Evolutionary conservation across 2,329 filamentous ascomycete genomes (phyloP), one percentile per base, ranked within the genome.

Genomic region (Claviceps humidiphila): DNA sequence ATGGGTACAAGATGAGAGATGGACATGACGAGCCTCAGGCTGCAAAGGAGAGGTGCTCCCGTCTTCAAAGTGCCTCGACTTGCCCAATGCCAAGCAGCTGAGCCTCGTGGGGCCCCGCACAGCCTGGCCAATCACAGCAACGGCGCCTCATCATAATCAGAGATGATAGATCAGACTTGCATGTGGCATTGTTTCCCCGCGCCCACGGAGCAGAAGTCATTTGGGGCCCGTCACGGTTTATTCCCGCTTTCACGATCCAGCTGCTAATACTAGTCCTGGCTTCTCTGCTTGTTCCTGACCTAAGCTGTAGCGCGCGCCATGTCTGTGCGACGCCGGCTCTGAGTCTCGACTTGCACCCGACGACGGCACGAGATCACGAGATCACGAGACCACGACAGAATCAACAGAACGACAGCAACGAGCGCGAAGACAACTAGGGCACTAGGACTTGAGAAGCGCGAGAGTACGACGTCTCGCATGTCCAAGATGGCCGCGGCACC

Each of bases 401-500:
- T 20, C n/a, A 14, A 17, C 5, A 9, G 30, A 34, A 34, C 30
- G 30, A 34, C 9, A 34, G 30, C 30, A 34, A 34, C 30, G 30
- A 34, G 9, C 26, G 8, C 30, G 9, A 34, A 9, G 9, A 9
- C 30, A 34, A 34, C 8, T 34, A 34, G 5, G 24, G 24, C 30
- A 34, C 30, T 34, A 34, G 30, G 4, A 34, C 30, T 34, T 11
- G 30, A 34, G 9, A 11, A 50, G 49, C 34, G 57, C 41, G 49
- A 41, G 48, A 50, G 17, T 13, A 26, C 43, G 43, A 46, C 30
- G 30, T 34, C 30, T 22, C 30, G 34, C 49, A 45, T 47, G 39
- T 17, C 47, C 53, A 52, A 24, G 13, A 40, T 62, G 60, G 30
- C 30, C 3, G 9, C 30, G 30, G 63, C 62, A 56, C 60, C 59